Percentiles rank a stretch among this genome's conserved stretches.
phyloP scores from a whole-genome alignment of 176 grass and related monocot species.

The Phoenix roebelenii region DNA sequence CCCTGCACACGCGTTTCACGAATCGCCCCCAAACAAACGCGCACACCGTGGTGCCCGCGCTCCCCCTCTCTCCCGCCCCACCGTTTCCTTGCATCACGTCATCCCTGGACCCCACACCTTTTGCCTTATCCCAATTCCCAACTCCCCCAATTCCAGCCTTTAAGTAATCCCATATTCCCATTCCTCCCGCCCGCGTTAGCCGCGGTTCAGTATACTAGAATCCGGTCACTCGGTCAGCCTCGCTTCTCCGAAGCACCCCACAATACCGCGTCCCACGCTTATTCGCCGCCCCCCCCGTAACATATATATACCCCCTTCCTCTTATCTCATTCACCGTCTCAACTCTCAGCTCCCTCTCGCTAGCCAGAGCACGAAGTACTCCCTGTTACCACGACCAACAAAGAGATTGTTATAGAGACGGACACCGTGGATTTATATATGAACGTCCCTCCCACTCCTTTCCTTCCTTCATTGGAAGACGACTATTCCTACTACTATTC shows the following conservation, averaged over 20 bases:
- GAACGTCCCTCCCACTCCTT: constrained; percentile 27
- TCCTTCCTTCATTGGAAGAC: constrained; percentile 22
- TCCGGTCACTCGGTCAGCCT: constrained; percentile 20
- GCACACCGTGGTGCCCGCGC: no score
- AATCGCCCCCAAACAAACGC: no score
- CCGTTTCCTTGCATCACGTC: no score
- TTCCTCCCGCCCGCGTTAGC: constrained; percentile 62
- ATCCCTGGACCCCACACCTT: no score
- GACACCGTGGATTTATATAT: constrained; percentile 25
- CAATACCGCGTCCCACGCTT: no score
- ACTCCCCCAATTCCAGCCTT: no score
- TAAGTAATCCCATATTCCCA: neutral
- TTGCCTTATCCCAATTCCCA: no score
- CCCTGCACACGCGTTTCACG: no score
- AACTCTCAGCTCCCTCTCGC: no score
- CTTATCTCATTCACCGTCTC: neutral
- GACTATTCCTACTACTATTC: constrained; percentile 17
- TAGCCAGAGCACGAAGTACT: neutral
- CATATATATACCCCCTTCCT: constrained; percentile 13
- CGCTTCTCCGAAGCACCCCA: neutral
- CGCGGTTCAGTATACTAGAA: constrained; percentile 30
- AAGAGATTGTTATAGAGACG: no score
- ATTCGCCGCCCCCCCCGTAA: neutral
- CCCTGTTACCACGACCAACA: no score
- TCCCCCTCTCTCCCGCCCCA: no score